A percentile compares a stretch with the other conserved stretches of the same genome.
Conservation (phyloP, 768 basidiomycete species). For the Holtermannia corniformis region DNA sequence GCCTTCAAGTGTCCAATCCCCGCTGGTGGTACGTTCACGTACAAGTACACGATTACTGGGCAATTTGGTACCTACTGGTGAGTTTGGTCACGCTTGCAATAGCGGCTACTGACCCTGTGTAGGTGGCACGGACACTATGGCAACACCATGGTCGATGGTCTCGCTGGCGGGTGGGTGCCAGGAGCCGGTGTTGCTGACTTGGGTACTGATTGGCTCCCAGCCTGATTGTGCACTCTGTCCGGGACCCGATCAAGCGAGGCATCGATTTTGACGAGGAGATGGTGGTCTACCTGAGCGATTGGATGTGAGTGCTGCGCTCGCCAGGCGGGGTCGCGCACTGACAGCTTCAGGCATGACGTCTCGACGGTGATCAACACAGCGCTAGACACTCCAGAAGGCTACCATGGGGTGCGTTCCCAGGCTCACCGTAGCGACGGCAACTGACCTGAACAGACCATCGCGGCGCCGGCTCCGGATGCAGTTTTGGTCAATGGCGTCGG, state of each 20-base stretch:
- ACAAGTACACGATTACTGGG: constrained; percentile 18
- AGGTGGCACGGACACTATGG: constrained; percentile 27
- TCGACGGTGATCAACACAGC: constrained; percentile 9
- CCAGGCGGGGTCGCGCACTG: neutral
- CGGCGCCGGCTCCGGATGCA: constrained; percentile 14
- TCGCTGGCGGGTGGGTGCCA: constrained; percentile 16
- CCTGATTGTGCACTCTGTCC: constrained; percentile 15
- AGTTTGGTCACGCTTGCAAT: too few relatives aligned
- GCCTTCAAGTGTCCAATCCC: constrained; percentile 34
- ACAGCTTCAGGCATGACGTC: constrained; percentile 6
- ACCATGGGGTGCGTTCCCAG: constrained; percentile 11
- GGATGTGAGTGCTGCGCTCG: constrained; percentile 8
- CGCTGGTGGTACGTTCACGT: constrained; percentile 17
- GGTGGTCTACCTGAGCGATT: constrained; percentile 12
- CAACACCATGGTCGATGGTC: constrained; percentile 21
- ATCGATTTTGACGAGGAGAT: constrained; percentile 29
- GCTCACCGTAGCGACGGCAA: neutral
- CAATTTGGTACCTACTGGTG: constrained; percentile 23
- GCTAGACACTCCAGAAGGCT: constrained; percentile 10
- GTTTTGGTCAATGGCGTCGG: constrained; percentile 20
- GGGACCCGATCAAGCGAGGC: constrained; percentile 25
- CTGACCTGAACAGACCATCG: constrained; percentile 9
- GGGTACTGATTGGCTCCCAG: neutral
- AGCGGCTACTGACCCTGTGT: too few relatives aligned
- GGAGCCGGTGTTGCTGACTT: neutral